Base-by-base conservation (phyloP, 1,284 basidiomycete species). In the Pyrrhoderma lamaoense region DNA sequence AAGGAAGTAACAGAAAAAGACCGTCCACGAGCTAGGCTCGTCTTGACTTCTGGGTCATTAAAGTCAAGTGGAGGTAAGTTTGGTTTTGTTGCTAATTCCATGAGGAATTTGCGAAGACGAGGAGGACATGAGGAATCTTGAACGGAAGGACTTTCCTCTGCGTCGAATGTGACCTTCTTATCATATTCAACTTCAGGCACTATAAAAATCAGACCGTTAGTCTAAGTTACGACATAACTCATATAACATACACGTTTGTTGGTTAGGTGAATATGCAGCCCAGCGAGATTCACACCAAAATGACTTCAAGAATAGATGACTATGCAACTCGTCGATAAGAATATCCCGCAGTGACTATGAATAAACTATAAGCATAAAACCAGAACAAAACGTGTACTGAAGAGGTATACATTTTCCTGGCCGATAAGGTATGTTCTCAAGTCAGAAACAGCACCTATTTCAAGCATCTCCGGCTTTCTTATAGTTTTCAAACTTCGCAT, bases 281-380 rank as follows among this genome's bases (percentile, higher is more conserved):
- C 96, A 99, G 42, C 95, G 80, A 8, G 82, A 79, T 59, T 99
- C 95, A 64, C 89, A 95, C 82, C 93, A 97, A 66, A 93, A 94
- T 5, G 88, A 92, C 64, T 96, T 98, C 53, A 99, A 79, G 67
- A 98, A 99, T n/a, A 99, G 70, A 66, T 99, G 96, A 61, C 85
- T 93, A 65, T 99, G 94, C 21, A 99, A 74, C 64, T 99, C 96
- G 59, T 99, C 96, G 14, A 96, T 75, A 48, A 99, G 70, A 52
- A 99, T 96, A 57, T 99, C 94, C 47, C 88, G 77, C 42, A 97
- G 69, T 8, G 89, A 85, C 90, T 94, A 57, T 13, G 4, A 31
- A 47, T 22, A 53, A 25, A 27, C 21, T 36, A 14, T 49, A 37
- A 55, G 35, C 39, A 14, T 13, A 25, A n/a, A 31, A 14, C 16